Evolutionary conservation across 2,329 filamentous ascomycete genomes (phyloP).

Genomic region (Talaromyces sp.): DNA sequence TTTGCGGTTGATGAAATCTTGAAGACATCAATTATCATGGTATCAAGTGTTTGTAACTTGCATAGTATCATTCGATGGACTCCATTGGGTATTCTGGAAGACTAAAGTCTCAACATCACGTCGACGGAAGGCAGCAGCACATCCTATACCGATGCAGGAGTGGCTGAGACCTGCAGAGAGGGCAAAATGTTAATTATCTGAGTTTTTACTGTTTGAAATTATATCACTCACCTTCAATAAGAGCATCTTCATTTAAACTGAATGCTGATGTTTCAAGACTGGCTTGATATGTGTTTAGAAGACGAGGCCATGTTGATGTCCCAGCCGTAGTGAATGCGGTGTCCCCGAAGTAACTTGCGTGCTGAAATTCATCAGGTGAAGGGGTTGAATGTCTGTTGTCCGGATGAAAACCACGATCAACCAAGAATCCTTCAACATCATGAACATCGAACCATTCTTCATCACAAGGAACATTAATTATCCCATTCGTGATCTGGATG

Average conservation of each 20-base stretch:
- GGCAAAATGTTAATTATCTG: neutral
- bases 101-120: slow-evolving; percentile 17
- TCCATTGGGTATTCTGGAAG: slow-evolving; percentile 3
- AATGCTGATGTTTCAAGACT: neutral
- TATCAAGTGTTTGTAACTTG: neutral
- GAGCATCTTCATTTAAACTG: neutral
- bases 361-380: too few relatives aligned
- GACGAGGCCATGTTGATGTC: neutral
- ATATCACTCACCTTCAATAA: neutral
- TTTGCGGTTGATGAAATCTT: too few relatives aligned
- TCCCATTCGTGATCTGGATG: slow-evolving; percentile 14
- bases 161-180: slow-evolving; percentile 7
- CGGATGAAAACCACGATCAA: slow-evolving; percentile 8
- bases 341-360: too few relatives aligned
- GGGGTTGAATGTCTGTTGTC: too few relatives aligned
- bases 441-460: slow-evolving; percentile 25
- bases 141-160: slow-evolving; percentile 14
- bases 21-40: too few relatives aligned
- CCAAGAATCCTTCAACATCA: slow-evolving; percentile 23
- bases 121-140: slow-evolving; percentile 18
- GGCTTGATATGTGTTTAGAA: neutral
- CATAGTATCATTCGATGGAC: neutral
- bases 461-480: slow-evolving; percentile 7
- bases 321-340: too few relatives aligned
- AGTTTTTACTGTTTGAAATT: neutral